Evolutionary conservation across 345 rosid genomes (phyloP).

Genomic region (Odontarrhena argentea): DNA sequence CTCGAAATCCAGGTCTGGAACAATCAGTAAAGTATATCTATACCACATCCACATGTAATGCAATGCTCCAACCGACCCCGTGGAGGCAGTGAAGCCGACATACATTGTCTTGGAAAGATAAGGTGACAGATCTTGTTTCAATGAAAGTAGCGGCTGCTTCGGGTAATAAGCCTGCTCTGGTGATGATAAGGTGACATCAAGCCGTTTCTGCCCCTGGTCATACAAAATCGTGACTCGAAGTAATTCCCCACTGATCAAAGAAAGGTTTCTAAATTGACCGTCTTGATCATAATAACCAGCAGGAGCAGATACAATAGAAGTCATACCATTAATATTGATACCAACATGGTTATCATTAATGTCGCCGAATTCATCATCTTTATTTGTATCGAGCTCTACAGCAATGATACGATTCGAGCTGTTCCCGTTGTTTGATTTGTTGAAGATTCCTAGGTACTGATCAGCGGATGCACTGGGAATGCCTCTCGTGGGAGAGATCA

Average conservation of each 20-base stretch:
- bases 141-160: constrained; percentile 47
- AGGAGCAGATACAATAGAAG: constrained; percentile 41
- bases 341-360: constrained; percentile 55
- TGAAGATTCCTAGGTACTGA: background rate
- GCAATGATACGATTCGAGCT: constrained; percentile 3
- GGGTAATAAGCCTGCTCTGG: constrained; percentile 31
- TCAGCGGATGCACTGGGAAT: constrained; percentile 23
- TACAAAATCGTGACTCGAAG: constrained; percentile 60
- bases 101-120: constrained; percentile 48
- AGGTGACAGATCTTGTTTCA: constrained; percentile 43
- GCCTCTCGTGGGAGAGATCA: constrained; percentile 8
- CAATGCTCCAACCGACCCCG: constrained; percentile 39
- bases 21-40: background rate
- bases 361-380: constrained; percentile 28
- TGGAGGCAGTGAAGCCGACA: constrained; percentile 60
- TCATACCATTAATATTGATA: constrained; percentile 51
- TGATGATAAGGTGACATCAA: constrained; percentile 51
- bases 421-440: background rate
- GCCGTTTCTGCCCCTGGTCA: constrained; percentile 28
- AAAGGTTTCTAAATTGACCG: constrained; percentile 31
- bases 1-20: constrained; percentile 23
- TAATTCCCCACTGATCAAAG: constrained; percentile 44
- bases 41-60: constrained; percentile 55
- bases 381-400: constrained; percentile 1
- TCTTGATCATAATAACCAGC: constrained; percentile 45